Base-by-base conservation (phyloP, 345 rosid species). In the Eutrema heterophyllum region DNA sequence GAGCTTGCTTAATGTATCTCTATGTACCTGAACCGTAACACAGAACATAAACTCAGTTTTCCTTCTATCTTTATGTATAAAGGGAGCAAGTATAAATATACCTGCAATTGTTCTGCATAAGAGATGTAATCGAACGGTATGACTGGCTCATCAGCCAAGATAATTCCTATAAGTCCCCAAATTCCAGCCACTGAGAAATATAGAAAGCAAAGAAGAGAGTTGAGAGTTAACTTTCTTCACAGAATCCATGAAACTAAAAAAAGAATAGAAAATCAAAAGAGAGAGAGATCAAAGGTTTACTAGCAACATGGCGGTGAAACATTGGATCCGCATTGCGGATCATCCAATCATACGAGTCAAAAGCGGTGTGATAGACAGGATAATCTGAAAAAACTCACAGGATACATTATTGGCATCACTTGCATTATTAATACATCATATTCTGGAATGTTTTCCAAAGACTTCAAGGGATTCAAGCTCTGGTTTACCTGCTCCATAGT, bases 351-450 rank as follows among this genome's bases (percentile, higher is more conserved):
- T 85, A 95, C 54, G 92, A 82, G 82, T 95, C 99, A 67, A 85
- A 88, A 26, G 92, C 97, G 5, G 97, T 95, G 83, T 95, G 99
- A 67, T 95, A 92, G 54, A 88, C 97, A 14, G 99, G 96, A 79
- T 84, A 95, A 81, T 92, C 97, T 95, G 88, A 32, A 39, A 29
- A 29, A 46, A 53, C n/a, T 30, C 29, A 16, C 33, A 54, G 33
- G 21, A 45, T 41, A 57, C 4, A 38, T 50, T 33, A 71, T 67
- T 60, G 14, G 4, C 15, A 67, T 29, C 6, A n/a, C 41, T 49
- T 65, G 41, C 51, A 66, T 35, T 43, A 66, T 35, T 43, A 57
- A 26, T 16, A 33, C 49, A 60, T 60, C 26, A 57, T 10, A 49
- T 66, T 57, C 0, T n/a, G 5, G 30, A 59, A 38, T 10, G 5